phyloP scores from a whole-genome alignment of 257 asterid species.

The Lantana camara region DNA sequence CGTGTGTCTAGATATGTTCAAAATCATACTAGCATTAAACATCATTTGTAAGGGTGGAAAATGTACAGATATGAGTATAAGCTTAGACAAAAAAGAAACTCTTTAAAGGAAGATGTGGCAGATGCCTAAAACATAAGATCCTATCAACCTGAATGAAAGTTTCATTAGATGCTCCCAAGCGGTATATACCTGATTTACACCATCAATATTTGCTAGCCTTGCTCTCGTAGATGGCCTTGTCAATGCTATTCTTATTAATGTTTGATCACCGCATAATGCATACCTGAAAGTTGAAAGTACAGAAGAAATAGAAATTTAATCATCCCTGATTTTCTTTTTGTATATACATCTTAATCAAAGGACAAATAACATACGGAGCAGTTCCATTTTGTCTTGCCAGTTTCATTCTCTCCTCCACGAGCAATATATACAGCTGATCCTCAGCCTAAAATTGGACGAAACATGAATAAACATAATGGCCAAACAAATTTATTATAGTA shows the following conservation, averaged over 20 bases:
- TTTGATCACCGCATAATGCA: conserved; percentile 93
- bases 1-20: no score
- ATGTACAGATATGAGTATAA: no score
- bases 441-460: conserved; percentile 59
- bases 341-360: conserved; percentile 18
- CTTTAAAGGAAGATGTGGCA: neutral
- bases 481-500: conserved; percentile 16
- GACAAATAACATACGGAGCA: conserved; percentile 76
- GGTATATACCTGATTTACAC: conserved; percentile 82
- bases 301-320: conserved; percentile 4
- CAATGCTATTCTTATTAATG: conserved; percentile 77
- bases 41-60: no score
- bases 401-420: conserved; percentile 81
- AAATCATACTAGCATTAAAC: no score
- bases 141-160: conserved; percentile 9
- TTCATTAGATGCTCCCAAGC: conserved; percentile 8
- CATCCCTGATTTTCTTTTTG: conserved; percentile 6
- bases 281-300: conserved; percentile 57
- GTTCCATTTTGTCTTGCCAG: conserved; percentile 78
- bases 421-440: conserved; percentile 66
- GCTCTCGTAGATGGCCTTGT: conserved; percentile 90
- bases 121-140: conserved; percentile 5
- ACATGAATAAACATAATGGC: conserved; percentile 27
- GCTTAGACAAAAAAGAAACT: no score
- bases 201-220: conserved; percentile 95